A percentile compares a stretch with the other conserved stretches of the same genome.
phyloP scores from a whole-genome alignment of 768 basidiomycete genomes.

The Boletus tylopilopsis region DNA sequence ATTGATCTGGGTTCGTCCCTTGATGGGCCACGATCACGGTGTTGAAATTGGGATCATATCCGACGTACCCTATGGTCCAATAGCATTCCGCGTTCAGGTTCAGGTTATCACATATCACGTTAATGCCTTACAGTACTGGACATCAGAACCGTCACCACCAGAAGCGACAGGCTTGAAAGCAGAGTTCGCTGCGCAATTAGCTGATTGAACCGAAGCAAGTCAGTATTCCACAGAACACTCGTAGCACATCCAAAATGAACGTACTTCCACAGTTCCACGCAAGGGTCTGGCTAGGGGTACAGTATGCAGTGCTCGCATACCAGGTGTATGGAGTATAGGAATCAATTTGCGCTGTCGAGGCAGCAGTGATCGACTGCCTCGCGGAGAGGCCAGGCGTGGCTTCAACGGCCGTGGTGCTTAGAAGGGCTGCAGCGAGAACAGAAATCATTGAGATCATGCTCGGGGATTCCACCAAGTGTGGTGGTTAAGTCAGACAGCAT shows the following conservation, averaged over 20 bases:
- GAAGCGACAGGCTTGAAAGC: conserved; percentile 45
- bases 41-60: conserved; percentile 40
- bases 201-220: conserved; percentile 19
- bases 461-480: background rate
- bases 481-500: background rate
- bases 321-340: conserved; percentile 45
- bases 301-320: conserved; percentile 52
- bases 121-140: conserved; percentile 40
- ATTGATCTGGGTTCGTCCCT: conserved; percentile 29
- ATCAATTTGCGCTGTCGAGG: conserved; percentile 39
- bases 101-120: background rate
- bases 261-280: conserved; percentile 55
- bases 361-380: conserved; percentile 38
- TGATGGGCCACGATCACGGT: conserved; percentile 38
- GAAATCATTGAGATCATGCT: conserved; percentile 12
- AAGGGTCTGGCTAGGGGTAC: conserved; percentile 38
- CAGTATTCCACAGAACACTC: background rate
- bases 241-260: conserved; percentile 10
- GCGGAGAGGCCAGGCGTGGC: conserved; percentile 26
- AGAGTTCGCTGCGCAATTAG: conserved; percentile 45
- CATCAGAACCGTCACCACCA: conserved; percentile 41
- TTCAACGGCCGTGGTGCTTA: conserved; percentile 9
- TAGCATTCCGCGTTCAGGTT: background rate
- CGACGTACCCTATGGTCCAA: conserved; percentile 44
- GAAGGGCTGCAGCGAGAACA: conserved; percentile 12